phyloP scores from a whole-genome alignment of 768 basidiomycete genomes.

The Nevesoporus exiguus region DNA sequence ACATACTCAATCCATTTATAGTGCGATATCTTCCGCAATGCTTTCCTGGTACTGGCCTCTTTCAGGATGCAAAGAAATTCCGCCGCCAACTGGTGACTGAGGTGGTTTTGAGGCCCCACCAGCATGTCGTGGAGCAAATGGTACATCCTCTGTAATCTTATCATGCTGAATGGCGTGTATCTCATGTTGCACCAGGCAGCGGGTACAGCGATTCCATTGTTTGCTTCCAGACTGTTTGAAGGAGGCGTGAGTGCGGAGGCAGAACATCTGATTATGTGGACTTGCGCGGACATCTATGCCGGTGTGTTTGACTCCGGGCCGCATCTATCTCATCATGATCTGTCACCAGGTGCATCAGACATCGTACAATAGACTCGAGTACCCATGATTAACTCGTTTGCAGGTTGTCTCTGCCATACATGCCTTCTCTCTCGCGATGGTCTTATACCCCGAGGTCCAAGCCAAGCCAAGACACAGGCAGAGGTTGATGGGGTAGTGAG shows the following conservation, averaged over 20 bases:
- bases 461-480: no score
- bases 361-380: background rate
- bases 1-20: constrained; percentile 7
- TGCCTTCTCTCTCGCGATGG: no score
- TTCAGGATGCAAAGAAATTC: constrained; percentile 29
- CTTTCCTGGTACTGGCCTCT: constrained; percentile 36
- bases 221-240: constrained; percentile 15
- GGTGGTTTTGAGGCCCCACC: constrained; percentile 43
- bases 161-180: background rate
- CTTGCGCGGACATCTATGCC: constrained; percentile 4
- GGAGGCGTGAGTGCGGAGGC: constrained; percentile 14
- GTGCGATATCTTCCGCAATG: constrained; percentile 33
- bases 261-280: constrained; percentile 22
- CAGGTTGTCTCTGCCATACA: no score
- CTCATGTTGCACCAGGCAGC: constrained; percentile 12
- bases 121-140: constrained; percentile 46
- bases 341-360: background rate
- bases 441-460: no score
- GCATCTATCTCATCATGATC: background rate
- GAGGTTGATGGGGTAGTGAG: no score
- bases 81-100: constrained; percentile 26
- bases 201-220: constrained; percentile 14
- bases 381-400: background rate
- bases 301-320: background rate
- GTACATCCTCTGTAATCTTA: constrained; percentile 24